These are phyloP conservation scores for Gliomastix tumulicola DNA, from an alignment of 2,329 filamentous ascomycete genomes.

Conservation along the genomic window DNA sequence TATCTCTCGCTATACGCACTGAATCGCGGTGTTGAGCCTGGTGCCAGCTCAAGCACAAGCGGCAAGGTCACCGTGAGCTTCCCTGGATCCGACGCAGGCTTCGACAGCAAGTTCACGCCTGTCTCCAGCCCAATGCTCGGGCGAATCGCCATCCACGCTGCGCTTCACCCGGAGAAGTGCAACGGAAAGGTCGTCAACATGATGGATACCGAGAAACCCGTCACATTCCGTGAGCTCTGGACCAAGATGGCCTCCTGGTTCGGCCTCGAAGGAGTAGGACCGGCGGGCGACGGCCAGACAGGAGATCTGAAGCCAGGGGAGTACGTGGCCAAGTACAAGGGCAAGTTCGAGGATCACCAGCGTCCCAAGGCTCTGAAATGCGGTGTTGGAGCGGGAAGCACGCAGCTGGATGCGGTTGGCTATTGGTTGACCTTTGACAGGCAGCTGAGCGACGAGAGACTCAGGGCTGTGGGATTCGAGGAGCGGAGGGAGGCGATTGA, in stretches of 20 bases:
- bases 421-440: conserved; percentile 40
- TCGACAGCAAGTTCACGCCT: conserved; percentile 18
- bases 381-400: conserved; percentile 26
- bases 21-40: conserved; percentile 11
- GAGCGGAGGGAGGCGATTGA: conserved; percentile 26
- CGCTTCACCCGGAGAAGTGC: conserved; percentile 15
- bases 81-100: conserved; percentile 15
- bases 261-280: conserved; percentile 16
- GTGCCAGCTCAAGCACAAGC: background rate
- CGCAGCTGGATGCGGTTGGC: conserved; percentile 34
- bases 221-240: conserved; percentile 20
- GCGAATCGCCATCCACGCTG: conserved; percentile 19
- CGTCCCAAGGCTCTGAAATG: conserved; percentile 13
- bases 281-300: conserved; percentile 3
- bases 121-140: conserved; percentile 21
- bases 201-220: conserved; percentile 16
- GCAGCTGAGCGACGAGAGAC: conserved; percentile 31
- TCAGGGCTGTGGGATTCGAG: conserved; percentile 29
- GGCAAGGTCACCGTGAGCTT: conserved; percentile 15
- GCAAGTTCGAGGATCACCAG: conserved; percentile 17
- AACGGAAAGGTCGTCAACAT: conserved; percentile 21
- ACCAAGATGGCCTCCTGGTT: conserved; percentile 21
- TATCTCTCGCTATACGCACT: conserved; percentile 26
- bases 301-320: conserved; percentile 14
- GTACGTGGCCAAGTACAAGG: conserved; percentile 18